These are phyloP conservation scores for Scenedesmus sp. DNA, from an alignment of 163 green algal species.

Conservation along the genomic window DNA sequence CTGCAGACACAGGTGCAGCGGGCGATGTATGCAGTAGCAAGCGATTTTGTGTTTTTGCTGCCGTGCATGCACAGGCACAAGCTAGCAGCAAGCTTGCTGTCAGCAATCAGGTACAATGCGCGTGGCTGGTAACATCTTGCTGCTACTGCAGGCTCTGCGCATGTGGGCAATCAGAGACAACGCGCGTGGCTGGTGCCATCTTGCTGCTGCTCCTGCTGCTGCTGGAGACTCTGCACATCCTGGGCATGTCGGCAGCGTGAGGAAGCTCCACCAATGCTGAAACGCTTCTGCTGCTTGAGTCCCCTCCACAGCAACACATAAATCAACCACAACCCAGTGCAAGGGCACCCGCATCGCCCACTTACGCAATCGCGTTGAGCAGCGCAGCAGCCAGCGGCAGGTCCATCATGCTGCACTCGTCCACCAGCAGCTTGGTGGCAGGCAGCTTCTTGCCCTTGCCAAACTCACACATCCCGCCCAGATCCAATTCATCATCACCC, in stretches of 20 bases:
- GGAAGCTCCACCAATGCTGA: neutral
- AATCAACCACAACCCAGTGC: neutral
- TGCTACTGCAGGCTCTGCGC: no score
- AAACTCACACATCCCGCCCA: constrained; percentile 23
- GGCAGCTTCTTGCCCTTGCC: neutral
- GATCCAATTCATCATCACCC: neutral
- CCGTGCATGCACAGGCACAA: no score
- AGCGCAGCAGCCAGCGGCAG: constrained; percentile 82
- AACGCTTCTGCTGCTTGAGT: no score
- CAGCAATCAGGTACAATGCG: no score
- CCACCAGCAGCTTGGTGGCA: constrained; percentile 75
- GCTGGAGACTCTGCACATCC: no score
- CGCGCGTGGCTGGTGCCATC: no score
- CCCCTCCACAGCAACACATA: neutral
- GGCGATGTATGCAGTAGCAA: neutral
- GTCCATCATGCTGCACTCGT: constrained; percentile 92
- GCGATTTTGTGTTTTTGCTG: neutral
- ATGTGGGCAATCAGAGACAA: no score
- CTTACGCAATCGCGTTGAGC: constrained; percentile 64
- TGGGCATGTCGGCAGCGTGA: neutral
- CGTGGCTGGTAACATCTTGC: no score
- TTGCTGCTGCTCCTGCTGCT: no score
- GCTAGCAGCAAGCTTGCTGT: no score
- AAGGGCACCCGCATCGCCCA: neutral
- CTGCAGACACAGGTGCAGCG: neutral